Evolutionary conservation across 1,284 basidiomycete species (phyloP), one percentile per base, ranked within the genome.

Genomic region (Apiotrichum brassicae): DNA sequence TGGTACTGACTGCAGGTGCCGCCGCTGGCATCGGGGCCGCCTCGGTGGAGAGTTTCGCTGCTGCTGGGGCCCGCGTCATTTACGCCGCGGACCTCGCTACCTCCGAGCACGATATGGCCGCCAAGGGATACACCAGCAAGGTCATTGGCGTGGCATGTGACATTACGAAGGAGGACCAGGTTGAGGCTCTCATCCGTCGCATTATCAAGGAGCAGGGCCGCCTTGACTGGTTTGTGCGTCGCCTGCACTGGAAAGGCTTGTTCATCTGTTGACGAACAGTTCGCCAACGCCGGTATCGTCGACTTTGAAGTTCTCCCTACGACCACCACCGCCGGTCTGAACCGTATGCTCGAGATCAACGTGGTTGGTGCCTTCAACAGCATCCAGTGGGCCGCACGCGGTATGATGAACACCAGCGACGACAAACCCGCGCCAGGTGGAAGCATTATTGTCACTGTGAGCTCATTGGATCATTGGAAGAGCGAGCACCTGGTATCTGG

Each of bases 151-250:
- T 49, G 20, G 40, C 47, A 28, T 40, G 41, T 3, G 45, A 54
- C 43, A 48, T 54, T 32, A 50, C 53, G 22, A 50, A 50, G 34
- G 44, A 32, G 18, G 49, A 51, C 37, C 35, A 54, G 49, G 49
- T 54, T n/a, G 49, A 54, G 42, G 38, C 30, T 4, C 49, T 54
- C 4, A 49, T 54, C 22, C 40, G 49, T 41, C 41, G 26, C 8
- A 43, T 54, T 16, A 51, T 54, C 18, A 35, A 40, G 25, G 53
- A 54, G 36, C 36, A 50, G 13, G 49, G 49, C 6, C 48, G 53
- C 12, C 46, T 54, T 8, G 53, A 54, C 42, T 54, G 53, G 53
- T 51, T 54, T 22, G 53, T 54, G 42, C 22, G 53, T 54, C 6
- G 12, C 7, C 13, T 20, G 8, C 23, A 18, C 16, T 33, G n/a